Percentiles rank a stretch among this genome's conserved stretches.
Conservation (phyloP, 768 basidiomycete genomes). For the Lactifluus rugatus region DNA sequence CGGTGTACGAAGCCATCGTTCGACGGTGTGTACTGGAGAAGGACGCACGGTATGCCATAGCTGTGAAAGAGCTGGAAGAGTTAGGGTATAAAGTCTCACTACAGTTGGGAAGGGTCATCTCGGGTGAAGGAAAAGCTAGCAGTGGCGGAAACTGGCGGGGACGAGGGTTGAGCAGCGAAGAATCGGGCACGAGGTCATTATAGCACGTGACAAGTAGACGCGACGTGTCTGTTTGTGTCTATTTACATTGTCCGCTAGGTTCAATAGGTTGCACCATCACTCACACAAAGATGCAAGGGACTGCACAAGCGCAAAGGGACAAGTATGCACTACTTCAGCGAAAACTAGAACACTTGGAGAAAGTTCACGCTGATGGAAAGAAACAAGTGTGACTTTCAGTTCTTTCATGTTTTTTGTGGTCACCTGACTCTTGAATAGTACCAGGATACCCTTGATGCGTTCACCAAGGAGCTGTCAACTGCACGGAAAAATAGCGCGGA, state of each 20-base stretch:
- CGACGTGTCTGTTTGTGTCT: constrained; percentile 15
- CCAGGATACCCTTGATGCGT: constrained; percentile 46
- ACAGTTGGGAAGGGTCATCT: constrained; percentile 28
- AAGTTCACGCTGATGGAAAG: constrained; percentile 55
- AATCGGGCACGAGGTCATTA: background rate
- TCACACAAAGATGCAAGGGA: constrained; percentile 2
- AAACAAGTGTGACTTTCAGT: constrained; percentile 39
- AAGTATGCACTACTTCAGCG: constrained; percentile 47
- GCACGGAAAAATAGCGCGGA: constrained; percentile 41
- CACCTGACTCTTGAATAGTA: constrained; percentile 34
- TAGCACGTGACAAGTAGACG: constrained; percentile 3
- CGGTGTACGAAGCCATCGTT: constrained; percentile 51
- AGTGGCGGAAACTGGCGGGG: background rate
- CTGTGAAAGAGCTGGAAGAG: constrained; percentile 61
- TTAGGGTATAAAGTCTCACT: constrained; percentile 39
- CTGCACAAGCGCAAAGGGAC: constrained; percentile 26
- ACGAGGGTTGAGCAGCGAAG: too few relatives aligned
- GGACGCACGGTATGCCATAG: constrained; percentile 56
- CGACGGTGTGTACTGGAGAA: constrained; percentile 43
- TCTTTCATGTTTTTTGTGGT: background rate
- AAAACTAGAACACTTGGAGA: constrained; percentile 57
- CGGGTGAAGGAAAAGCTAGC: constrained; percentile 9
- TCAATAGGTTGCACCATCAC: too few relatives aligned
- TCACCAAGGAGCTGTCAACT: constrained; percentile 46
- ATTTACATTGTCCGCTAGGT: background rate